phyloP scores from a whole-genome alignment of 2,329 filamentous ascomycete genomes.

The Diaporthe sp. region DNA sequence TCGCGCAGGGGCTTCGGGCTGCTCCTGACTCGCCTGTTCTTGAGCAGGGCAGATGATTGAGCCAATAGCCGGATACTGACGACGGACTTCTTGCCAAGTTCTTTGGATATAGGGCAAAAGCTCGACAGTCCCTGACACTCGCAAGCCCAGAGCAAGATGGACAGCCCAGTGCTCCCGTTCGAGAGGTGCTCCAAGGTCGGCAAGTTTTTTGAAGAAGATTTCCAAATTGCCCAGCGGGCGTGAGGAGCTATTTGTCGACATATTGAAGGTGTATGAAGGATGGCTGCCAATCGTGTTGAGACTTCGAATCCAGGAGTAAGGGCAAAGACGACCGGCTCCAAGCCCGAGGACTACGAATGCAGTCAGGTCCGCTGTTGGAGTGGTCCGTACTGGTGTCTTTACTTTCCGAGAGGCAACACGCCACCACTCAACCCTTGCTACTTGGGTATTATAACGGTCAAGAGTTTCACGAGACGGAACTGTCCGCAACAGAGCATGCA shows the following conservation, averaged over 20 bases:
- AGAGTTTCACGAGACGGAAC: no score
- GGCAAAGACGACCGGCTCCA: not conserved
- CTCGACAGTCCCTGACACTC: not conserved
- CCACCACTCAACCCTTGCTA: no score
- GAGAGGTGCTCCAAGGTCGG: not conserved
- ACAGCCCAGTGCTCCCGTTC: not conserved
- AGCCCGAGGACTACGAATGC: not conserved
- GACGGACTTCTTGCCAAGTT: constrained; percentile 36
- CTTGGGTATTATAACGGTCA: no score
- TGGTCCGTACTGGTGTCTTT: not conserved
- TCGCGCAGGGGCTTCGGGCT: not conserved
- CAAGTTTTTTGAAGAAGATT: constrained; percentile 6
- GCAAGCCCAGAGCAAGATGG: not conserved
- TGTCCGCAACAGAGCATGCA: no score
- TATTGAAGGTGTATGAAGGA: not conserved
- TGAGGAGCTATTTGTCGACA: not conserved
- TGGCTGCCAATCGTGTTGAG: not conserved
- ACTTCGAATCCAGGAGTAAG: not conserved
- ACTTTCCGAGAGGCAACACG: not conserved
- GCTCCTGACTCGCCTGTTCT: not conserved
- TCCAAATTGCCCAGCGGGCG: constrained; percentile 10
- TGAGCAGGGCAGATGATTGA: constrained; percentile 25
- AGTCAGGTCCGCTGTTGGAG: not conserved
- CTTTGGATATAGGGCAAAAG: constrained; percentile 31
- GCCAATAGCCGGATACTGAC: constrained; percentile 34